These are phyloP conservation scores for Epichloe scottii DNA, from an alignment of 2,329 filamentous ascomycete species.

Conservation along the genomic window DNA sequence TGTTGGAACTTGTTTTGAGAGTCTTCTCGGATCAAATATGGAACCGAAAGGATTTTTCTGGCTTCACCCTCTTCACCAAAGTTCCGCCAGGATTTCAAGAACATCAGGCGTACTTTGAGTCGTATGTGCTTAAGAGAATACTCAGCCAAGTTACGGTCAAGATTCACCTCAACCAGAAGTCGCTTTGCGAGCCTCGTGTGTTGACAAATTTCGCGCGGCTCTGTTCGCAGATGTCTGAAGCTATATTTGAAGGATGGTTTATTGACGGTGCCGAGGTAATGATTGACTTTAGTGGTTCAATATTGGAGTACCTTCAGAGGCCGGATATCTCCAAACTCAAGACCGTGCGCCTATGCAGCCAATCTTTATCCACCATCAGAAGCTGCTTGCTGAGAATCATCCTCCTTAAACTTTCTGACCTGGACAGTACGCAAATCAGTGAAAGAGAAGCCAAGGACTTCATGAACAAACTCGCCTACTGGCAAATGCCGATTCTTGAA, in stretches of 20 bases:
- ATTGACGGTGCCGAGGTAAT: conserved; percentile 73
- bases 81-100: conserved; percentile 88
- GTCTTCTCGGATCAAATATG: conserved; percentile 82
- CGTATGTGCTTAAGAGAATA: conserved; percentile 68
- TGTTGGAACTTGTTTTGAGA: conserved; percentile 64
- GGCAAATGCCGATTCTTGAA: conserved; percentile 83
- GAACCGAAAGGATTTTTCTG: conserved; percentile 77
- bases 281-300: conserved; percentile 72
- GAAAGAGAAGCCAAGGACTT: conserved; percentile 56
- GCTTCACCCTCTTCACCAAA: conserved; percentile 74
- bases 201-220: conserved; percentile 80
- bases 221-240: conserved; percentile 69
- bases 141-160: conserved; percentile 58
- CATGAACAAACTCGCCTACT: conserved; percentile 80
- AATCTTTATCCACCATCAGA: conserved; percentile 66
- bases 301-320: conserved; percentile 80
- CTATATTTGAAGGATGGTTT: conserved; percentile 94
- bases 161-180: conserved; percentile 58
- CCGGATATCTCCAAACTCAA: conserved; percentile 73
- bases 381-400: conserved; percentile 67
- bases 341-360: conserved; percentile 79
- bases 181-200: conserved; percentile 68
- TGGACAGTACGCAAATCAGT: conserved; percentile 51
- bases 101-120: conserved; percentile 90
- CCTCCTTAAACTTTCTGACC: conserved; percentile 70